A percentile compares a stretch with the other conserved stretches of the same genome.
Conservation (phyloP, 73 alveolate species). For the Tetrahymena elliotti region DNA sequence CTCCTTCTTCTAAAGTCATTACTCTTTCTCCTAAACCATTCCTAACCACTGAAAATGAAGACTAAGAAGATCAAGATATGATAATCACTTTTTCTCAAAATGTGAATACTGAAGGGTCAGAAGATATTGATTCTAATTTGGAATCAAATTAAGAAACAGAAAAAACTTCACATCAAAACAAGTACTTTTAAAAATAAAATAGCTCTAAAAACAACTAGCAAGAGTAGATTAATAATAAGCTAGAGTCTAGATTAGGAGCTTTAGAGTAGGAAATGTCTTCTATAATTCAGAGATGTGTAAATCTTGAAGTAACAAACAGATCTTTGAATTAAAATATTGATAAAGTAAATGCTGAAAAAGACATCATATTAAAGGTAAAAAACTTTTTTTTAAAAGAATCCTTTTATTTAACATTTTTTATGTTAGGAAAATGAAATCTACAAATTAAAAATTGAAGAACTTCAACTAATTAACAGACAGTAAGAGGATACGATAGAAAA, state of each 20-base stretch:
- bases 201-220: background rate
- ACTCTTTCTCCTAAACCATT: background rate
- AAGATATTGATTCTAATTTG: background rate
- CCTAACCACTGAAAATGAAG: background rate
- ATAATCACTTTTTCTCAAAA: background rate
- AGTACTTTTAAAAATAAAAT: background rate
- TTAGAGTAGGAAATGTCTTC: background rate
- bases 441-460: background rate
- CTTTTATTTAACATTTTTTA: too few species aligned
- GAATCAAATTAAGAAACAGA: background rate
- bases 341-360: background rate
- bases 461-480: background rate
- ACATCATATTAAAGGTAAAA: background rate
- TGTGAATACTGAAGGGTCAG: background rate
- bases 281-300: background rate
- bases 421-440: background rate
- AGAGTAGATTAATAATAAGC: background rate
- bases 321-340: background rate
- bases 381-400: too few species aligned
- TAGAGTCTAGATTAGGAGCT: background rate
- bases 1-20: background rate
- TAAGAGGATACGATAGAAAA: background rate
- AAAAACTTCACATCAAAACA: background rate
- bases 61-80: background rate
- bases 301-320: background rate